Conservation (phyloP, 352 stramenopile genomes). For the Pilasporangium apinafurcum region DNA sequence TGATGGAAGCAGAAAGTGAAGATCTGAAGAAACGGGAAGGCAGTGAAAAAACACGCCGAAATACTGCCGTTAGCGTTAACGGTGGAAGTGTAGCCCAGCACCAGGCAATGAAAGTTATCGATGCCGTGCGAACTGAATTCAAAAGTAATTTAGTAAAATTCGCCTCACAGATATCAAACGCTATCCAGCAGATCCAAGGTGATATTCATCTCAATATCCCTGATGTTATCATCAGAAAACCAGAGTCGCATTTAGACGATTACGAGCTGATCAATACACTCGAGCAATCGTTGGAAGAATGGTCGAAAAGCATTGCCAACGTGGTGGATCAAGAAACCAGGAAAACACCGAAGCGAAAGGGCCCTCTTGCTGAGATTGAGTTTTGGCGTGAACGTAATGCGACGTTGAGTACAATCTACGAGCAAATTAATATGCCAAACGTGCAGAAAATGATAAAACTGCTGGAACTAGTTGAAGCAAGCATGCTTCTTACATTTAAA, state of each 20-base stretch:
- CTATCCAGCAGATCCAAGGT: conserved; percentile 91
- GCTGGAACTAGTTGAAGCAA: conserved; percentile 87
- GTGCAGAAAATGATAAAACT: conserved; percentile 95
- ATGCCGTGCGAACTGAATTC: conserved; percentile 84
- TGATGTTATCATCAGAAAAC: conserved; percentile 87
- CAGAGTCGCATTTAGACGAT: conserved; percentile 78
- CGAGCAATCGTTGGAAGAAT: conserved; percentile 89
- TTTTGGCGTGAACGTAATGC: conserved; percentile 95
- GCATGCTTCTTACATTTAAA: conserved; percentile 90
- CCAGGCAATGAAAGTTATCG: conserved; percentile 75
- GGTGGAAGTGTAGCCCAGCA: conserved; percentile 11
- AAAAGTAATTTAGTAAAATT: conserved; percentile 91
- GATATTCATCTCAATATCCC: conserved; percentile 92
- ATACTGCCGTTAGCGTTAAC: not conserved
- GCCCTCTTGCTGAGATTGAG: conserved; percentile 92
- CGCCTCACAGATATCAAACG: conserved; percentile 88
- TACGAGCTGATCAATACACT: conserved; percentile 86
- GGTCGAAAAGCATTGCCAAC: conserved; percentile 87
- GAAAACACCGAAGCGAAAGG: conserved; percentile 86
- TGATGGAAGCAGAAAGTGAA: too few species aligned
- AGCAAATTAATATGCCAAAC: conserved; percentile 94
- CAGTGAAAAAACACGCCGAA: not conserved
- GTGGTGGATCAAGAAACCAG: conserved; percentile 88
- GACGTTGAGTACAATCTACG: conserved; percentile 92
- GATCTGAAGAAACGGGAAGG: not conserved